Conservation (phyloP, 1,139 yeast genomes). For the Candida neerlandica region DNA sequence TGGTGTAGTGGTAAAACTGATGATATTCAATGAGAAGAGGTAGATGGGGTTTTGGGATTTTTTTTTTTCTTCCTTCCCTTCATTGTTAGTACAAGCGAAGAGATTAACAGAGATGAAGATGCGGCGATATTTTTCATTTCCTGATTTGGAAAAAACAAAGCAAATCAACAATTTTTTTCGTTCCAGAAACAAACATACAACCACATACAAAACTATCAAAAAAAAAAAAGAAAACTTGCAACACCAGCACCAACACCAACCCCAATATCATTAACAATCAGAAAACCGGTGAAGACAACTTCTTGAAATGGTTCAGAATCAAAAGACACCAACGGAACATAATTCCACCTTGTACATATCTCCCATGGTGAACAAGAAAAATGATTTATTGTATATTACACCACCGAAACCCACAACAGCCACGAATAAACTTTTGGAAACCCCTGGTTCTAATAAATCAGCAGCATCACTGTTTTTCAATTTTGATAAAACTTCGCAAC, state of each 20-base stretch:
- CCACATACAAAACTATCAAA: neutral
- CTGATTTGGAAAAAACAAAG: neutral
- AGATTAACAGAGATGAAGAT: neutral
- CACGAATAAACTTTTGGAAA: constrained; percentile 38
- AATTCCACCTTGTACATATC: constrained; percentile 66
- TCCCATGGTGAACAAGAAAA: constrained; percentile 53
- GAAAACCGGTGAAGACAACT: too few relatives aligned
- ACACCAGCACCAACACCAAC: neutral
- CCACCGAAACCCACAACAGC: constrained; percentile 51
- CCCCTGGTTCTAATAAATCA: constrained; percentile 42
- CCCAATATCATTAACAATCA: neutral
- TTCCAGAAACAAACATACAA: too few relatives aligned
- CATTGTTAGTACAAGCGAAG: neutral
- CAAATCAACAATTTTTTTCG: neutral
- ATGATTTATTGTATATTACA: constrained; percentile 50
- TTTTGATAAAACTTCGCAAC: constrained; percentile 26
- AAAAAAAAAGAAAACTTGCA: constrained; percentile 4
- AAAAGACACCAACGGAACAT: constrained; percentile 49
- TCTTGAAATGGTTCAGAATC: constrained; percentile 32
- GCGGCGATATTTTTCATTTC: too few relatives aligned
- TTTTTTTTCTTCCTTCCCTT: neutral
- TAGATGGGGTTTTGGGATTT: neutral
- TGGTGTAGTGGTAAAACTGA: neutral
- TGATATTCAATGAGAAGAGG: neutral
- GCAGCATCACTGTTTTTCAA: constrained; percentile 39